Percentiles rank a stretch among this genome's conserved stretches.
These are phyloP conservation scores for Picea sitchensis DNA, from an alignment of 75 land plant genomes.

Conservation along the genomic window DNA sequence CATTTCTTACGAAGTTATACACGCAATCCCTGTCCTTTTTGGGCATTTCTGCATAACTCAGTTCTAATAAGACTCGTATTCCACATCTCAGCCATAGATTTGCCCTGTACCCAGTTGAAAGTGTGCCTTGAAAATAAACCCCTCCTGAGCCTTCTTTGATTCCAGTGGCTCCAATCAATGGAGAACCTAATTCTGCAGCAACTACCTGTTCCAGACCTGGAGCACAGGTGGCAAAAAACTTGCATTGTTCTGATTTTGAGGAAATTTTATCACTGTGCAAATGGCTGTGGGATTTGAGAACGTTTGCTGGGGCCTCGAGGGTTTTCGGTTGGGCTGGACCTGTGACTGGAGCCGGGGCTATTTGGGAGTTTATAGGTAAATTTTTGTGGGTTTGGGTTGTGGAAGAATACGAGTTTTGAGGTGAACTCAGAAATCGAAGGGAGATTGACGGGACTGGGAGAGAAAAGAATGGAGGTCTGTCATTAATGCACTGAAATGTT, in stretches of 20 bases:
- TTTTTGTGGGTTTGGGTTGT: background rate
- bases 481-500: background rate
- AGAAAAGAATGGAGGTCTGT: background rate
- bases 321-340: background rate
- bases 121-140: conserved; percentile 31
- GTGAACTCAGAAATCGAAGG: background rate
- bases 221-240: conserved; percentile 38
- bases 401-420: background rate
- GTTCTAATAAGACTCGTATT: conserved; percentile 34
- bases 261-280: background rate
- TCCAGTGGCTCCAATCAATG: conserved; percentile 23
- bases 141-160: conserved; percentile 34
- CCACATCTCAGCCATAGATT: conserved; percentile 48
- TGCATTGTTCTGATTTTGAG: background rate
- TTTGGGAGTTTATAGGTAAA: background rate
- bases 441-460: background rate
- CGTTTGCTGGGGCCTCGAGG: background rate
- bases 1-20: conserved; percentile 29
- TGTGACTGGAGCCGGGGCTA: background rate
- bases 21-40: conserved; percentile 22
- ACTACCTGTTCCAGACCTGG: conserved; percentile 49
- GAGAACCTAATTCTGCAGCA: conserved; percentile 34
- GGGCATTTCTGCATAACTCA: conserved; percentile 21
- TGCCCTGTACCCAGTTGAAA: conserved; percentile 27
- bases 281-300: background rate